phyloP scores from a whole-genome alignment of 106 monocot genomes.

The Allium fistulosum region DNA sequence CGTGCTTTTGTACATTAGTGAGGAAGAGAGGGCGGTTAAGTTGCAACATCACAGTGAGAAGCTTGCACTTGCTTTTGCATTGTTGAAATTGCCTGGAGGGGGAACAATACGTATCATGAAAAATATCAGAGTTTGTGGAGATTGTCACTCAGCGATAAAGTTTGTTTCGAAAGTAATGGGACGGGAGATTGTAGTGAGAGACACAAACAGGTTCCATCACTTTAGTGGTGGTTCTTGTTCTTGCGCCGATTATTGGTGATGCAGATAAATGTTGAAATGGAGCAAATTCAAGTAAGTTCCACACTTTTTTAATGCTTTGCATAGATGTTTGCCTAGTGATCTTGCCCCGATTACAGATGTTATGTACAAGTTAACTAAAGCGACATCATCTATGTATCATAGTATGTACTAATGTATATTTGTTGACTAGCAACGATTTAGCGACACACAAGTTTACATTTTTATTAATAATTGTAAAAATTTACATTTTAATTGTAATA shows the following conservation, averaged over 20 bases:
- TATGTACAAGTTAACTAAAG: no score
- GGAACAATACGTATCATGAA: slow-evolving; percentile 18
- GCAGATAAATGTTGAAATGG: neutral
- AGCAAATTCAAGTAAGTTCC: no score
- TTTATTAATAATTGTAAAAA: no score
- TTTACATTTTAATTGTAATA: no score
- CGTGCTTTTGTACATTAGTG: slow-evolving; percentile 19
- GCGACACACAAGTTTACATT: no score
- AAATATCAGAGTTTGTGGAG: slow-evolving; percentile 23
- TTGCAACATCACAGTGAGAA: slow-evolving; percentile 21
- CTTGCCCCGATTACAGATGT: no score
- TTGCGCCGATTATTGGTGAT: slow-evolving; percentile 27
- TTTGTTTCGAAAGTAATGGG: slow-evolving; percentile 14
- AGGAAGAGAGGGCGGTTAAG: slow-evolving; percentile 20
- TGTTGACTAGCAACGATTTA: no score
- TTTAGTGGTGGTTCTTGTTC: slow-evolving; percentile 16
- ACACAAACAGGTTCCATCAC: slow-evolving; percentile 24
- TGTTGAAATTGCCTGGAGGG: slow-evolving; percentile 7
- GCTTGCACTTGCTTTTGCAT: slow-evolving; percentile 22
- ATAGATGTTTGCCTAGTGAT: no score
- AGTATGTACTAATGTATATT: no score
- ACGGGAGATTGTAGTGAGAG: slow-evolving; percentile 20
- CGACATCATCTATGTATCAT: no score
- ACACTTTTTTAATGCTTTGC: no score
- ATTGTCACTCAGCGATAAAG: slow-evolving; percentile 24